Percentiles rank a stretch among this genome's conserved stretches.
These are phyloP conservation scores for Nemania abortiva DNA, from an alignment of 2,329 filamentous ascomycete genomes.

Conservation along the genomic window DNA sequence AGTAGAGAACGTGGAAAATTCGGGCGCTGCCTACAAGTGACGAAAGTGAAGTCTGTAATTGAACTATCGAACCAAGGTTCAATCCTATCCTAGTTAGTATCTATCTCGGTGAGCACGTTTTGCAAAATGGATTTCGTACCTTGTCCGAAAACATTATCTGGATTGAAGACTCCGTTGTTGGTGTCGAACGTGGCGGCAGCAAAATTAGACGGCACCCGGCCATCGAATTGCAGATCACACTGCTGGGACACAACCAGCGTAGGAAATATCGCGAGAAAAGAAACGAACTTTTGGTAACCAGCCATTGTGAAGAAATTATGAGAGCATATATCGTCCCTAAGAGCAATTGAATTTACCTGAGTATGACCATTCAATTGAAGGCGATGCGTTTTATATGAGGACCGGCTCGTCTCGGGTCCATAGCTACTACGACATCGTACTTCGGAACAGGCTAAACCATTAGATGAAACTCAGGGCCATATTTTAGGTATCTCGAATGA, in stretches of 20 bases:
- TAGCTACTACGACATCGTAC: not conserved
- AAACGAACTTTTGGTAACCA: constrained; percentile 4
- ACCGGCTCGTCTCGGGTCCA: not conserved
- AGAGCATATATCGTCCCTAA: not conserved
- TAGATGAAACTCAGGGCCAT: constrained; percentile 12
- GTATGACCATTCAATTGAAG: not conserved
- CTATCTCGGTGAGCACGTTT: not conserved
- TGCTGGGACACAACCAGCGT: constrained; percentile 22
- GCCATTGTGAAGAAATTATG: constrained; percentile 7
- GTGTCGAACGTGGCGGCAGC: constrained; percentile 19
- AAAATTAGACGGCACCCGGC: constrained; percentile 29
- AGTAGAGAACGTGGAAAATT: not conserved
- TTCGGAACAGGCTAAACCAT: constrained; percentile 10
- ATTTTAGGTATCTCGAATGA: not conserved
- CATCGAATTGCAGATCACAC: constrained; percentile 31
- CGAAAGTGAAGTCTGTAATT: constrained; percentile 21
- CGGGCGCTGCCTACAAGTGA: constrained; percentile 19
- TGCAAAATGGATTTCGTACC: constrained; percentile 2
- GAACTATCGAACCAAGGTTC: constrained; percentile 23
- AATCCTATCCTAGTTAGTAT: constrained; percentile 24
- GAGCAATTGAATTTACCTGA: not conserved
- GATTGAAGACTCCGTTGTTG: constrained; percentile 27
- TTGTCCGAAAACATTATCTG: constrained; percentile 30
- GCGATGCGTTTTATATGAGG: constrained; percentile 10
- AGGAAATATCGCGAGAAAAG: constrained; percentile 10